Conservation (phyloP, 1,139 yeast genomes). For the Hyphopichia burtonii region DNA sequence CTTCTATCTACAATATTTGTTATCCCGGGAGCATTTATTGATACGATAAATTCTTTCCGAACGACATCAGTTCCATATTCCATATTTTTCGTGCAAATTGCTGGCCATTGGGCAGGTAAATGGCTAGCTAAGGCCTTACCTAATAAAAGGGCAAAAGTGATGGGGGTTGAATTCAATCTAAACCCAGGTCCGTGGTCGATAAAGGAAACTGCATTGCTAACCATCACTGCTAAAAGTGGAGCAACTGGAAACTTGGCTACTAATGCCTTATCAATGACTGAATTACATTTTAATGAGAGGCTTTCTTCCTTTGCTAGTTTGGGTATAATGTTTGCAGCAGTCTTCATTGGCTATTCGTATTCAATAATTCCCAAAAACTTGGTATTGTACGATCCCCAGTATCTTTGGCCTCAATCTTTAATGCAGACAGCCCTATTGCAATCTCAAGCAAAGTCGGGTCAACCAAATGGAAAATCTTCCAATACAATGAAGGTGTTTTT, state of each 20-base stretch:
- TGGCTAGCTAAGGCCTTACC: constrained; percentile 37
- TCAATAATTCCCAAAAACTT: constrained; percentile 44
- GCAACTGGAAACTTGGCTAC: constrained; percentile 49
- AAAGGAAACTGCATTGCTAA: constrained; percentile 43
- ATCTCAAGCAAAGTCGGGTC: constrained; percentile 25
- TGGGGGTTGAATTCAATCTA: constrained; percentile 22
- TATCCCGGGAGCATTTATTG: constrained; percentile 48
- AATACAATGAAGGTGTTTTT: constrained; percentile 36
- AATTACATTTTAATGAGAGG: constrained; percentile 32
- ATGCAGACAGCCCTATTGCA: constrained; percentile 47
- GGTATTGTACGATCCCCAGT: constrained; percentile 42
- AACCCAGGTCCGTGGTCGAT: constrained; percentile 51
- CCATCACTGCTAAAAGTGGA: constrained; percentile 45
- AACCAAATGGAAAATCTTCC: constrained; percentile 16
- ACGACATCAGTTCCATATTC: constrained; percentile 49
- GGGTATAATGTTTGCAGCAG: constrained; percentile 45
- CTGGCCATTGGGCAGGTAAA: constrained; percentile 42
- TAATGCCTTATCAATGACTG: constrained; percentile 39
- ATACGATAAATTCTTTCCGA: constrained; percentile 47
- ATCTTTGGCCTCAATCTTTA: constrained; percentile 46
- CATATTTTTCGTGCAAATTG: constrained; percentile 46
- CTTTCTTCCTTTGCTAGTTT: constrained; percentile 32
- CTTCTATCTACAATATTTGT: constrained; percentile 38
- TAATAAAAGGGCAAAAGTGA: constrained; percentile 16
- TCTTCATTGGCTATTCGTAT: constrained; percentile 47